phyloP scores from a whole-genome alignment of 129 eudicot species.

The Kitagawia praeruptora region DNA sequence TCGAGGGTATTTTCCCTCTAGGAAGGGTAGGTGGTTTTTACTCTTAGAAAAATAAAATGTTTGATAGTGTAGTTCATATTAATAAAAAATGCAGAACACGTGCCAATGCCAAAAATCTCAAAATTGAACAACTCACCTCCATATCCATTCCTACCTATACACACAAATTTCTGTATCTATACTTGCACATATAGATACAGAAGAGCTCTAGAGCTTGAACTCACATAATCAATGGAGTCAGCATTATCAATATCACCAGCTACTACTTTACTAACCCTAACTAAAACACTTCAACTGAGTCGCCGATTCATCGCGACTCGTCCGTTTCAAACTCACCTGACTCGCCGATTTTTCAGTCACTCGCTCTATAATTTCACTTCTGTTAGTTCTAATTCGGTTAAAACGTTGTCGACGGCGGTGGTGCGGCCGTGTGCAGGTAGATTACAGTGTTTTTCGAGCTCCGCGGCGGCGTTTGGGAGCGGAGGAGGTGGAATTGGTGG shows the following conservation, averaged over 20 bases:
- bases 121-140: too few relatives aligned
- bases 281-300: slow-evolving; percentile 32
- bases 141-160: background rate
- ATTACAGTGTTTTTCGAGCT: slow-evolving; percentile 43
- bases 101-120: too few relatives aligned
- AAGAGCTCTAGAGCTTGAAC: background rate
- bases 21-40: too few relatives aligned
- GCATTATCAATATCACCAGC: slow-evolving; percentile 35
- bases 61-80: too few relatives aligned
- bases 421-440: slow-evolving; percentile 22
- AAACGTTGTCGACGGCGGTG: slow-evolving; percentile 16
- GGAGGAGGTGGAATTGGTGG: slow-evolving; percentile 43
- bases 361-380: slow-evolving; percentile 18
- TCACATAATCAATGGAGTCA: slow-evolving; percentile 42
- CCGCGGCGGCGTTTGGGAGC: slow-evolving; percentile 55
- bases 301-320: slow-evolving; percentile 25
- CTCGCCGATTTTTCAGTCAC: slow-evolving; percentile 20
- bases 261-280: slow-evolving; percentile 31
- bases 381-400: slow-evolving; percentile 14
- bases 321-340: slow-evolving; percentile 21
- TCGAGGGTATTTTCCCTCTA: too few relatives aligned
- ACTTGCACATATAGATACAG: background rate
- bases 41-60: too few relatives aligned
- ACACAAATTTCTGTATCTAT: background rate
- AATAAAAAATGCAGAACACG: too few relatives aligned